phyloP scores from a whole-genome alignment of 768 basidiomycete species.

The Strobilomyces confusus region DNA sequence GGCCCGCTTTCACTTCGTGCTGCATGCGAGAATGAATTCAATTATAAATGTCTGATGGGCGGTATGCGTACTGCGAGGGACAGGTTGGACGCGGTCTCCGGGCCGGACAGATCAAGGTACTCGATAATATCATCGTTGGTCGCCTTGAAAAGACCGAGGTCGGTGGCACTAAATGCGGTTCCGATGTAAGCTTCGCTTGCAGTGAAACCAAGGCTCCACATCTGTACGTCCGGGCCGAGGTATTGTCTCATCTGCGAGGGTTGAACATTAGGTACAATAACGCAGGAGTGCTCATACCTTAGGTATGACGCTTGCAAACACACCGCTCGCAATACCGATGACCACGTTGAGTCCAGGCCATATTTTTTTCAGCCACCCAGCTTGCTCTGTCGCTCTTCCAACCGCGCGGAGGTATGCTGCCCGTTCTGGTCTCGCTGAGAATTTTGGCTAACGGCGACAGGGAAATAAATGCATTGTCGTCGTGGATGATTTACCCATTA shows the following conservation, averaged over 20 bases:
- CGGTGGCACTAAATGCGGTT: slow-evolving; percentile 2
- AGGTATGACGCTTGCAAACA: slow-evolving; percentile 13
- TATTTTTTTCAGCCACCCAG: slow-evolving; percentile 16
- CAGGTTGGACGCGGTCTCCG: slow-evolving; percentile 14
- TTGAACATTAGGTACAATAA: background rate
- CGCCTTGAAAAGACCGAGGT: slow-evolving; percentile 17
- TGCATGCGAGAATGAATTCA: slow-evolving; percentile 4
- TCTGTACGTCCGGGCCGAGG: slow-evolving; percentile 12
- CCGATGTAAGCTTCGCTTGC: slow-evolving; percentile 18
- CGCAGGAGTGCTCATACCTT: slow-evolving; percentile 1
- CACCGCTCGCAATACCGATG: slow-evolving; percentile 17
- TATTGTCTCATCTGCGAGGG: slow-evolving; percentile 10
- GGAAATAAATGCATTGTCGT: background rate
- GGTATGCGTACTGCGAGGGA: slow-evolving; percentile 6
- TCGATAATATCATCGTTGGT: slow-evolving; percentile 16
- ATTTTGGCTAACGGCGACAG: slow-evolving; percentile 6
- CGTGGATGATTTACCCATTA: background rate
- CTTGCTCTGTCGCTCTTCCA: slow-evolving; percentile 7
- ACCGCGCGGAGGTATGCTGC: slow-evolving; percentile 15
- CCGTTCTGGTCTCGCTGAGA: slow-evolving; percentile 10
- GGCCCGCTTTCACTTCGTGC: slow-evolving; percentile 15
- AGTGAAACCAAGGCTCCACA: slow-evolving; percentile 15
- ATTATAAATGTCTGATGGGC: background rate
- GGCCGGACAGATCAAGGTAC: slow-evolving; percentile 13
- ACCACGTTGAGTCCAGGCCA: slow-evolving; percentile 16